Base-by-base conservation (phyloP, 2,329 filamentous ascomycete genomes). In the Dactylella cylindrospora region DNA sequence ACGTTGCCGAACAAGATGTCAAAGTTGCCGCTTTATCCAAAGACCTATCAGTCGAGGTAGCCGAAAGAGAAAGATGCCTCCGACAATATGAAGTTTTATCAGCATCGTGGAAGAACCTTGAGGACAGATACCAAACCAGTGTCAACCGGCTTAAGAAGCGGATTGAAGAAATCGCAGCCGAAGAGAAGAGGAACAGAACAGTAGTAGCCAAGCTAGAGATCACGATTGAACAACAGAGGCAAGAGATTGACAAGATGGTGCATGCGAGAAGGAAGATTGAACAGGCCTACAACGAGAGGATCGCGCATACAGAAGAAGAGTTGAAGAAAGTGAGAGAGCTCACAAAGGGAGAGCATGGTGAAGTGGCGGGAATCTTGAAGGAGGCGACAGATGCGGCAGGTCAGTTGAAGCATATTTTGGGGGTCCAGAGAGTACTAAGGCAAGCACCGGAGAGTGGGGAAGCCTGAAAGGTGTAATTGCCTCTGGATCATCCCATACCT, bases 171-270 rank as follows among this genome's bases (percentile, higher is more conserved):
- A 43, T 69, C 19, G 60, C 65, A 13, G 44, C 49, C 2, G 66
- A 67, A 44, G 66, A 68, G 29, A 59, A 65, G 44, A 65, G 60
- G 44, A 68, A 69, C 25, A 61, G 64, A 23, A 61, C 67, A 25
- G 32, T 65, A n/a, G 54, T 69, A 8, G 61, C 66, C 32, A 65
- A 66, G 10, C 46, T 69, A 15, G 68, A 69, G 43, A 64, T 69
- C 43, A 68, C 66, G 26, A 65, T 69, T 31, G 68, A 69, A 31
- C 68, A 69, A 46, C 68, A 69, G 47, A 64, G 66, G 23, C 67
- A 69, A 36, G 68, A 69, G 40, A 55, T 69, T 1, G 68, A 69
- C 15, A 69, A 69, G 35, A 61, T 69, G 55, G 66, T 64, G n/a
- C 44, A 55, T 3, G 68, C 67, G 12, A 66, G 68, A 47, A 68